Base-by-base conservation (phyloP, 768 basidiomycete species). In the Exidia glandulosa region DNA sequence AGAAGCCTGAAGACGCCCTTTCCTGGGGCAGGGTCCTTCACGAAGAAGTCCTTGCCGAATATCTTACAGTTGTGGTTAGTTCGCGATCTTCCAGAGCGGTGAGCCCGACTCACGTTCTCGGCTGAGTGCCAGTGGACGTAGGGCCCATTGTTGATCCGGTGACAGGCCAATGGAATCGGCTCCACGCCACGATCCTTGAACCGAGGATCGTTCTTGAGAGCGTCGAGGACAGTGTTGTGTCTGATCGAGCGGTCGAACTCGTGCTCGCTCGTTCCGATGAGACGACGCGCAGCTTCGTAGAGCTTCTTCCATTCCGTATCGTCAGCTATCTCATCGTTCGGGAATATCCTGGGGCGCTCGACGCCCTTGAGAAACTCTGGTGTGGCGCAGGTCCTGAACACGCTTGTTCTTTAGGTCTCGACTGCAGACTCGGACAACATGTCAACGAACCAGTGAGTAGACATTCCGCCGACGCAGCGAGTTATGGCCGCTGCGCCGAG, bases 391-490 rank as follows among this genome's bases (percentile, higher is more conserved):
- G 67, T 68, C 60, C 60, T 32, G 2, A n/a, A 19, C 10, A 37
- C 36, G 36, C 10, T 37, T 14, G 25, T 14, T 30, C 57, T 52
- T 9, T 23, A 59, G 57, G 58, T n/a, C 31, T 25, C 19, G 31
- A 34, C 25, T 33, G 32, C n/a, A n/a, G n/a, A n/a, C n/a, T n/a
- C 3, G 14, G n/a, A 37, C 36, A 12, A 23, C 6, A 45, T 45
- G 23, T 10, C 29, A 23, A 57, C 61, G 23, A 41, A 63, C 61
- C 63, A 67, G 59, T 67, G 65, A 7, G 66, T 67, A 16, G 61
- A 50, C 68, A 69, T 69, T 12, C 68, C 68, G 2, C 68, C 68
- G 27, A 69, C 68, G 16, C 63, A 59, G 32, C 66, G 65, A 3
- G 68, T 67, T 27, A 69, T 65, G n/a, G 66, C 62, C 47, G 67